Conservation (phyloP, 2,329 filamentous ascomycete genomes). For the Nannizziopsis arthrosporioides region DNA sequence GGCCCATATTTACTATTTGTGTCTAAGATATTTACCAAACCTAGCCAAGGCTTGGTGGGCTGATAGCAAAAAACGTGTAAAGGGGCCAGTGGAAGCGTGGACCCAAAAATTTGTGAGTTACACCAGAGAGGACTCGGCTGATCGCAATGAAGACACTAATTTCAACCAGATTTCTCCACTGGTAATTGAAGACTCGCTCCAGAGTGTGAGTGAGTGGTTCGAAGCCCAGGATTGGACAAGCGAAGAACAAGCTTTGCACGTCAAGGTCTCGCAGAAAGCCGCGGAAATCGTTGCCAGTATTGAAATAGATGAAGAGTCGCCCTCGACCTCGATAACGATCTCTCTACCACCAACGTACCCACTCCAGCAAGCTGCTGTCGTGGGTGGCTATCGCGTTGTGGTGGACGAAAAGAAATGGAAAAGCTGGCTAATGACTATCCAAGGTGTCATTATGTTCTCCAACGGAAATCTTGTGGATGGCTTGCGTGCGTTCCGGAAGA, state of each 20-base stretch:
- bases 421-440: conserved; percentile 74
- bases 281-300: conserved; percentile 75
- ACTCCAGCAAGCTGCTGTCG: conserved; percentile 63
- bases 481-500: conserved; percentile 69
- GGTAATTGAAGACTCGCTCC: conserved; percentile 31
- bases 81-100: conserved; percentile 70
- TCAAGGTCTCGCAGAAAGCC: conserved; percentile 61
- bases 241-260: conserved; percentile 42
- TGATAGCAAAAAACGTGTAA: conserved; percentile 65
- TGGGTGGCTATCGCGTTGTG: conserved; percentile 68
- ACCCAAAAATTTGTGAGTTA: conserved; percentile 70
- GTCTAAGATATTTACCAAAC: conserved; percentile 63
- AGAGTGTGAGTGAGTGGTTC: conserved; percentile 32
- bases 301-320: conserved; percentile 74
- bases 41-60: conserved; percentile 78
- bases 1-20: conserved; percentile 74
- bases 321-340: conserved; percentile 71
- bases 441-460: conserved; percentile 87
- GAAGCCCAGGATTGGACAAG: conserved; percentile 36
- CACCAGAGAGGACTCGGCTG: background rate
- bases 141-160: background rate
- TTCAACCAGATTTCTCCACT: conserved; percentile 31
- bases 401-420: conserved; percentile 89
- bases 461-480: conserved; percentile 84
- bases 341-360: conserved; percentile 71